Evolutionary conservation across 345 rosid genomes (phyloP).

Genomic region (Aurinia saxatilis): DNA sequence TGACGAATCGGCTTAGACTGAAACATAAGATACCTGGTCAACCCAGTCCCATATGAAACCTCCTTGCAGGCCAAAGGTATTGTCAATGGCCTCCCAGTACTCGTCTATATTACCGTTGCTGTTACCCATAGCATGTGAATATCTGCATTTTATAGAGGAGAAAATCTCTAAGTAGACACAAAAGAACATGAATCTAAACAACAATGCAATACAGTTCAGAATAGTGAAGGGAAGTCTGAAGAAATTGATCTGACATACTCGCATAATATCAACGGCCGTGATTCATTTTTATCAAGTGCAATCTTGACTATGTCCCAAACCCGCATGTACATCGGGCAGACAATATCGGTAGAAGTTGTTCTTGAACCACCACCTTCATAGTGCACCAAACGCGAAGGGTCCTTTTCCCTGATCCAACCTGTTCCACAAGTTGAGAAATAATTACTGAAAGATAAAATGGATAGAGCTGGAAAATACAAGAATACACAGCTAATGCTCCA

Average conservation of each 20-base stretch:
- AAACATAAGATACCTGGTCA: constrained; percentile 55
- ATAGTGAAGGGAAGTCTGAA: constrained; percentile 8
- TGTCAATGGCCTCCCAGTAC: constrained; percentile 94
- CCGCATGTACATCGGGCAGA: constrained; percentile 99
- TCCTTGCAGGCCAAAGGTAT: constrained; percentile 95
- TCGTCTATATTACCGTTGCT: constrained; percentile 79
- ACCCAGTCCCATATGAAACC: constrained; percentile 99
- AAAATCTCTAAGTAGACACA: not conserved
- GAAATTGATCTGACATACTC: constrained; percentile 57
- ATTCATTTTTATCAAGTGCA: constrained; percentile 77
- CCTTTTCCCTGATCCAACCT: constrained; percentile 94
- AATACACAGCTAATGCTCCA: not conserved
- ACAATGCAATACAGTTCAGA: constrained; percentile 10
- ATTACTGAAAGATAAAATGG: constrained; percentile 6
- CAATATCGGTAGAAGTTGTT: constrained; percentile 80
- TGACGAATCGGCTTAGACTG: not conserved
- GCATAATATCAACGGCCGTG: constrained; percentile 94
- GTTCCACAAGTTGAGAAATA: constrained; percentile 21
- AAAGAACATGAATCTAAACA: constrained; percentile 2
- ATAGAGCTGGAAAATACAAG: not conserved
- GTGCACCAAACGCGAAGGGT: constrained; percentile 69
- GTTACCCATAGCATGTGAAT: constrained; percentile 97
- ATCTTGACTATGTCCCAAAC: constrained; percentile 93
- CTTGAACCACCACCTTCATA: constrained; percentile 98
- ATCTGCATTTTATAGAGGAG: constrained; percentile 46